Evolutionary conservation across 108 stramenopile species (phyloP).

Genomic region (Nannochloropsis gaditana): DNA sequence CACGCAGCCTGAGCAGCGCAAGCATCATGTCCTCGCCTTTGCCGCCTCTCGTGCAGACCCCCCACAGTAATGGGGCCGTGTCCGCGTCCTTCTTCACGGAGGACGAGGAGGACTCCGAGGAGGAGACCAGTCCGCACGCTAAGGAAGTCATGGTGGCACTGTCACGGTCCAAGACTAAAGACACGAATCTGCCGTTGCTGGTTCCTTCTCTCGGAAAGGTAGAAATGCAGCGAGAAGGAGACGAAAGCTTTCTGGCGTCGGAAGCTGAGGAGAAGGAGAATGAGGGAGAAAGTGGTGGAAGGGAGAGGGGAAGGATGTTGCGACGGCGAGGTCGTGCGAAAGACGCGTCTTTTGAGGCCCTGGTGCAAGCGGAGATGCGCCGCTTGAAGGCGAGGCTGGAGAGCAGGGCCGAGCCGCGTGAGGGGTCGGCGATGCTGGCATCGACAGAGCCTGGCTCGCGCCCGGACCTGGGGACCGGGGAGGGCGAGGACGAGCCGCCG

Average conservation of each 20-base stretch:
- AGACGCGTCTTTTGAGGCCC: neutral
- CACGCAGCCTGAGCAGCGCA: neutral
- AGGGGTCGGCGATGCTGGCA: too few species aligned
- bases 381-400: neutral
- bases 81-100: neutral
- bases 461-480: too few species aligned
- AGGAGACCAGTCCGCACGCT: neutral
- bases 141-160: neutral
- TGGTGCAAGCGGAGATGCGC: neutral
- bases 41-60: neutral
- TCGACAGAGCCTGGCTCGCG: too few species aligned
- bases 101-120: neutral
- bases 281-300: neutral
- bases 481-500: too few species aligned
- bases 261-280: neutral
- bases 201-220: neutral
- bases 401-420: too few species aligned
- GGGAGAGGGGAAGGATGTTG: neutral
- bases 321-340: neutral
- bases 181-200: neutral
- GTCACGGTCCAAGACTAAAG: neutral
- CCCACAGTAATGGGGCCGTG: neutral
- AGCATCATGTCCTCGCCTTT: slow-evolving; percentile 15
- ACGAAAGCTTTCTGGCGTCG: neutral
- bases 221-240: neutral